A percentile compares a stretch with the other conserved stretches of the same genome.
Evolutionary conservation across 2,329 filamentous ascomycete species (phyloP).

Genomic region (Endothia cerciana): DNA sequence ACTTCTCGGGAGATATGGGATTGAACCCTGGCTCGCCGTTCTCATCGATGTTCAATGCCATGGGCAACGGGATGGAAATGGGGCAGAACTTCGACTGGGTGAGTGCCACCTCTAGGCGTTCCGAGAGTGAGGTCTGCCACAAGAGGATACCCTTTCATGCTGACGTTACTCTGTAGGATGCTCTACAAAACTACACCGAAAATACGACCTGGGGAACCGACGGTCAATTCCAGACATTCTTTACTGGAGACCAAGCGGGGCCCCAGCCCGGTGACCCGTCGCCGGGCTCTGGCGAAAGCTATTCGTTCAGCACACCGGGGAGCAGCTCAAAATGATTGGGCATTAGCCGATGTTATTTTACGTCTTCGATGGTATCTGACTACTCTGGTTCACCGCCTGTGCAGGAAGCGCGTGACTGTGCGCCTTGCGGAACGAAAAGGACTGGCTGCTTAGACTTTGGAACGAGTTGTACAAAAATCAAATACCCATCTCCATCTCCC

Average conservation of each 20-base stretch:
- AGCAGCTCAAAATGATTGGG: slow-evolving; percentile 18
- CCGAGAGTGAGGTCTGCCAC: not conserved
- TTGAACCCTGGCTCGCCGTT: slow-evolving; percentile 50
- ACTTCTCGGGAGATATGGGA: slow-evolving; percentile 42
- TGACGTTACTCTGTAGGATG: slow-evolving; percentile 46
- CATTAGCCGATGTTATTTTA: not conserved
- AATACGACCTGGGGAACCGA: slow-evolving; percentile 57
- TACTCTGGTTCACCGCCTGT: not conserved
- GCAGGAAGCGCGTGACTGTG: not conserved
- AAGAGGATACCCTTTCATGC: not conserved
- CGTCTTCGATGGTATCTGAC: no score
- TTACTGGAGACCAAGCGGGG: slow-evolving; percentile 34
- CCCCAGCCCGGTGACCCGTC: slow-evolving; percentile 22
- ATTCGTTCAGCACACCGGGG: slow-evolving; percentile 27
- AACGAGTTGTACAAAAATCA: slow-evolving; percentile 20
- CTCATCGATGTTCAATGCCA: slow-evolving; percentile 56
- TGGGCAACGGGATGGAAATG: slow-evolving; percentile 50
- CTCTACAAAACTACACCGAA: slow-evolving; percentile 62
- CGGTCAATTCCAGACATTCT: slow-evolving; percentile 57
- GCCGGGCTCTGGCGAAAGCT: slow-evolving; percentile 26
- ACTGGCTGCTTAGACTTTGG: not conserved
- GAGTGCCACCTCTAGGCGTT: slow-evolving; percentile 35
- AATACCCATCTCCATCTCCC: slow-evolving; percentile 23
- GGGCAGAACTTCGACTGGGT: slow-evolving; percentile 63
- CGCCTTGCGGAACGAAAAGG: not conserved